These are phyloP conservation scores for Drechslerella stenobrocha DNA, from an alignment of 2,329 filamentous ascomycete species.

Conservation along the genomic window DNA sequence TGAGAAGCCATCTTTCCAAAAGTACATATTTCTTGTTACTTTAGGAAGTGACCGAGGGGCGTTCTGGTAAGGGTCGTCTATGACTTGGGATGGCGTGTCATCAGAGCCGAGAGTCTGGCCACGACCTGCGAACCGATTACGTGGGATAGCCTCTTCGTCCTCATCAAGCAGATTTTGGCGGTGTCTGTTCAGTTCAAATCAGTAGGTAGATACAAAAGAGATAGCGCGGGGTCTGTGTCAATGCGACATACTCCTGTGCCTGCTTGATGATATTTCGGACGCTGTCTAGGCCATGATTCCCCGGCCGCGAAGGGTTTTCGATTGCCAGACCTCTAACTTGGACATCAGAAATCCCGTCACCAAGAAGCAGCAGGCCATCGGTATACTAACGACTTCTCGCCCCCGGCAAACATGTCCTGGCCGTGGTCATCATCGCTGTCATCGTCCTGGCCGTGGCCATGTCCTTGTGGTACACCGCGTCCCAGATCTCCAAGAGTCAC, in stretches of 20 bases:
- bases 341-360: slow-evolving; percentile 53
- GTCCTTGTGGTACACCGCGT: slow-evolving; percentile 15
- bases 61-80: slow-evolving; percentile 64
- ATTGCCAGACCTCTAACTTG: slow-evolving; percentile 63
- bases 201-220: not conserved
- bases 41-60: slow-evolving; percentile 58
- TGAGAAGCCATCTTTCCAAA: slow-evolving; percentile 84
- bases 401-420: slow-evolving; percentile 77
- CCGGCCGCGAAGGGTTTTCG: slow-evolving; percentile 61
- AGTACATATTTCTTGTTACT: slow-evolving; percentile 71
- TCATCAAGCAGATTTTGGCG: slow-evolving; percentile 48
- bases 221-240: not conserved
- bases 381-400: slow-evolving; percentile 73
- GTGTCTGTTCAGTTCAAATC: slow-evolving; percentile 39
- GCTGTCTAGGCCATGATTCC: slow-evolving; percentile 39
- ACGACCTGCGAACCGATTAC: slow-evolving; percentile 67
- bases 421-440: slow-evolving; percentile 63
- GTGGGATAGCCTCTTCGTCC: slow-evolving; percentile 57
- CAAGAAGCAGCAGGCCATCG: slow-evolving; percentile 55
- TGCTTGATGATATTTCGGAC: slow-evolving; percentile 68
- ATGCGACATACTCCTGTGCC: slow-evolving; percentile 64
- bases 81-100: slow-evolving; percentile 68
- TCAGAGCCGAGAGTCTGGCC: slow-evolving; percentile 80
- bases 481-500: slow-evolving; percentile 43
- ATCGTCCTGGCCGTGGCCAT: slow-evolving; percentile 62